A percentile compares a stretch with the other conserved stretches of the same genome.
These are phyloP conservation scores for Quercus agrifolia DNA, from an alignment of 306 rosid species.

Conservation along the genomic window DNA sequence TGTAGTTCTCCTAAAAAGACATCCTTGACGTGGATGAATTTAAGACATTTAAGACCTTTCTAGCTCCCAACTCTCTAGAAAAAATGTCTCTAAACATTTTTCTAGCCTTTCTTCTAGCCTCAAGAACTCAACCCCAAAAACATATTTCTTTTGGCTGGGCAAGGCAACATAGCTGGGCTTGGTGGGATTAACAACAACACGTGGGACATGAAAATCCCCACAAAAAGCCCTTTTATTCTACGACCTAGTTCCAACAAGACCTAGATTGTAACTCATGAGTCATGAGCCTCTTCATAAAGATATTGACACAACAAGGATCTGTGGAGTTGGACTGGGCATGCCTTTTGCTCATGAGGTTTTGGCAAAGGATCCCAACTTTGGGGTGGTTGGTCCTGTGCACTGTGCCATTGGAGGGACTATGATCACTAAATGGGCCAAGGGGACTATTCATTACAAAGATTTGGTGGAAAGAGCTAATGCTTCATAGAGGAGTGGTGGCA, in stretches of 20 bases:
- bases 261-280: background rate
- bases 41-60: too few relatives aligned
- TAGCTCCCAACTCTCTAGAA: too few relatives aligned
- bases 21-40: too few relatives aligned
- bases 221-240: background rate
- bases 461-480: background rate
- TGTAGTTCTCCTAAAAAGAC: too few relatives aligned
- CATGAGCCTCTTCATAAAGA: background rate
- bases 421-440: background rate
- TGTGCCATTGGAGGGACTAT: background rate
- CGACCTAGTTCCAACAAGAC: background rate
- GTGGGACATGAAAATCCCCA: background rate
- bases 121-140: background rate
- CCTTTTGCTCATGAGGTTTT: background rate
- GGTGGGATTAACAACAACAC: background rate
- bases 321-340: background rate
- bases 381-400: background rate
- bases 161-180: background rate
- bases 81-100: too few relatives aligned
- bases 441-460: background rate
- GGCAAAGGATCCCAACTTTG: background rate
- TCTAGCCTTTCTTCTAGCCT: too few relatives aligned
- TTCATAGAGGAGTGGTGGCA: background rate
- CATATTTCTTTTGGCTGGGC: background rate
- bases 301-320: background rate